Evolutionary conservation across 106 monocot genomes (phyloP).

Genomic region (Dioscorea alata): DNA sequence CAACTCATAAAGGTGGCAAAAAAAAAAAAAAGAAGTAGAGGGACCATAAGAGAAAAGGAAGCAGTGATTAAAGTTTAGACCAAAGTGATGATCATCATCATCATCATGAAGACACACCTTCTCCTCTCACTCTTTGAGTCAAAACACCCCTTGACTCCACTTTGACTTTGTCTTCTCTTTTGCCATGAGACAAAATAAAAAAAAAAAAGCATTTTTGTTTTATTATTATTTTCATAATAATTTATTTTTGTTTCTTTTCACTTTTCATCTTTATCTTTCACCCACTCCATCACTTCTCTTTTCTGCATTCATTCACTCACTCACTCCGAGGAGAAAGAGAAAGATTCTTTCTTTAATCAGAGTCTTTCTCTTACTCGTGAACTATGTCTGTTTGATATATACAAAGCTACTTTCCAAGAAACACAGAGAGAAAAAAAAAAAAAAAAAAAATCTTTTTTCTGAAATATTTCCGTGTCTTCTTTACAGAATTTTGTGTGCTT

Average conservation of each 20-base stretch:
- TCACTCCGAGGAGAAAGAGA: too few relatives aligned
- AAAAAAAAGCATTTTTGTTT: neutral
- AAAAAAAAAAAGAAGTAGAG: neutral
- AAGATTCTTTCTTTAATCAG: too few relatives aligned
- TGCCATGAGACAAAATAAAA: neutral
- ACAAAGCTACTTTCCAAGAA: too few relatives aligned
- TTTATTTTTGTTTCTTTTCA: neutral
- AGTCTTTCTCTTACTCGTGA: too few relatives aligned
- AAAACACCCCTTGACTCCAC: neutral
- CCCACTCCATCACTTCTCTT: neutral
- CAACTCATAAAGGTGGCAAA: constrained; percentile 1
- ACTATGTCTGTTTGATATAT: too few relatives aligned
- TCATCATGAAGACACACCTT: neutral
- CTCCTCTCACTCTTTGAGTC: neutral
- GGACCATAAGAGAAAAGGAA: neutral
- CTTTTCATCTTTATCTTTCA: neutral
- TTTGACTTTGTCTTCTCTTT: neutral
- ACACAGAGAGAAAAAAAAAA: too few relatives aligned
- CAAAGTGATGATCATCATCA: neutral
- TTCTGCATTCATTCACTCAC: neutral
- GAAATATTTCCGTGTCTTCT: too few relatives aligned
- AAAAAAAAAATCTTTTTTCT: too few relatives aligned
- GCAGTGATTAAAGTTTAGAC: neutral
- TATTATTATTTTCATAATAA: neutral
- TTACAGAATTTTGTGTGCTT: too few relatives aligned